phyloP scores from a whole-genome alignment of 1,284 basidiomycete genomes.

The Sphaerobolus stellatus region DNA sequence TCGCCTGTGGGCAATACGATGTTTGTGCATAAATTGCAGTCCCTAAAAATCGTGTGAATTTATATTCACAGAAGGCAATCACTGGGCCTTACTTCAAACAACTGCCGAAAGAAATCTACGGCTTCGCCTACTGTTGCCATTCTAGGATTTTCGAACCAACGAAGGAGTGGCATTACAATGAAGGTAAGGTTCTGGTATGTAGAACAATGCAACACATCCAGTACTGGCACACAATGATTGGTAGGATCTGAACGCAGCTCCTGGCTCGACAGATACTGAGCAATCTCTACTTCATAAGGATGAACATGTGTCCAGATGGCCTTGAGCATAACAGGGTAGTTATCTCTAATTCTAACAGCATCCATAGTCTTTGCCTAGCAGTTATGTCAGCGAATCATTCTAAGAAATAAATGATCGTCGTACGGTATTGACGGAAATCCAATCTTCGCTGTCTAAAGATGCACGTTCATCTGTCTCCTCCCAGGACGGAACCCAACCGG shows the following conservation, averaged over 20 bases:
- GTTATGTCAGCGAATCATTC: background rate
- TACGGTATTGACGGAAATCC: background rate
- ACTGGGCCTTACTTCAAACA: conserved; percentile 24
- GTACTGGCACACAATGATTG: conserved; percentile 34
- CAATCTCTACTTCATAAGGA: conserved; percentile 21
- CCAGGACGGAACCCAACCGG: conserved; percentile 26
- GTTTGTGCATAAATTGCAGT: conserved; percentile 23
- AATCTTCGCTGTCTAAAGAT: conserved; percentile 19
- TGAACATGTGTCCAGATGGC: conserved; percentile 16
- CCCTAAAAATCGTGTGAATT: conserved; percentile 16
- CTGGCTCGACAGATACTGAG: conserved; percentile 16
- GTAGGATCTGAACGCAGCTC: conserved; percentile 20
- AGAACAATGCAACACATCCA: conserved; percentile 24
- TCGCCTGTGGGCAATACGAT: conserved; percentile 26
- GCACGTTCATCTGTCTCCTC: conserved; percentile 6
- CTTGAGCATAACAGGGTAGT: conserved; percentile 27
- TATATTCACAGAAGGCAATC: background rate
- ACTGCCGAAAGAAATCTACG: conserved; percentile 27
- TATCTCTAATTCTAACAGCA: conserved; percentile 26
- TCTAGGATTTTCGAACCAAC: conserved; percentile 18
- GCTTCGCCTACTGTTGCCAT: conserved; percentile 24
- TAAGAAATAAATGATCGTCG: background rate
- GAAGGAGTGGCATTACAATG: conserved; percentile 29
- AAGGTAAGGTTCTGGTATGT: conserved; percentile 19
- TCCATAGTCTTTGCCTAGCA: conserved; percentile 24